Evolutionary conservation across 768 basidiomycete genomes (phyloP).

Genomic region (Auriscalpium vulgare): DNA sequence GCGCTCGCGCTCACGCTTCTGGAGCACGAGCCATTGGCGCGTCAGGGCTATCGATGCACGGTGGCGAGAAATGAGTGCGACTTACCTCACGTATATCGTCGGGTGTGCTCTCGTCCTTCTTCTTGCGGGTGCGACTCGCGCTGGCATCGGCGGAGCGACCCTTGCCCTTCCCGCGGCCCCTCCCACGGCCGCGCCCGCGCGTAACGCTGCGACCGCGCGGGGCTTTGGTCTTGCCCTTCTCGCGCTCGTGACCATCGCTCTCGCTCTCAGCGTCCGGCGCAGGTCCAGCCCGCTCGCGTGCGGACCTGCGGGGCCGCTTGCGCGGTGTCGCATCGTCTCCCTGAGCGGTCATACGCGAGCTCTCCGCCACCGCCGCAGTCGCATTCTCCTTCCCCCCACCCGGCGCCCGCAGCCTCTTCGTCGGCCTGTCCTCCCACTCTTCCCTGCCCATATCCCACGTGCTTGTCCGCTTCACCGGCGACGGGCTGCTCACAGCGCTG

Average conservation of each 20-base stretch:
- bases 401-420: constrained; percentile 18
- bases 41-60: neutral
- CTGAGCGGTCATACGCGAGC: constrained; percentile 3
- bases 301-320: neutral
- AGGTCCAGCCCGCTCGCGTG: neutral
- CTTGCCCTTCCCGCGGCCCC: neutral
- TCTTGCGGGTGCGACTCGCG: constrained; percentile 7
- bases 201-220: neutral
- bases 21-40: neutral
- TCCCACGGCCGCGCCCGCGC: neutral
- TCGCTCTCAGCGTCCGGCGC: neutral
- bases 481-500: constrained; percentile 11
- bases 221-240: neutral
- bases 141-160: neutral
- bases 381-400: constrained; percentile 18
- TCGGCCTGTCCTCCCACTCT: constrained; percentile 15
- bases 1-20: constrained; percentile 12
- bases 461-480: constrained; percentile 10
- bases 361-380: constrained; percentile 26
- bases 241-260: neutral
- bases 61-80: neutral
- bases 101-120: constrained; percentile 14
- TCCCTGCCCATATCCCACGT: neutral
- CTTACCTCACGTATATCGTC: constrained; percentile 15
- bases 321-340: neutral